Evolutionary conservation across 2,329 filamentous ascomycete genomes (phyloP).

Genomic region (Dryadomyces sulphureus): DNA sequence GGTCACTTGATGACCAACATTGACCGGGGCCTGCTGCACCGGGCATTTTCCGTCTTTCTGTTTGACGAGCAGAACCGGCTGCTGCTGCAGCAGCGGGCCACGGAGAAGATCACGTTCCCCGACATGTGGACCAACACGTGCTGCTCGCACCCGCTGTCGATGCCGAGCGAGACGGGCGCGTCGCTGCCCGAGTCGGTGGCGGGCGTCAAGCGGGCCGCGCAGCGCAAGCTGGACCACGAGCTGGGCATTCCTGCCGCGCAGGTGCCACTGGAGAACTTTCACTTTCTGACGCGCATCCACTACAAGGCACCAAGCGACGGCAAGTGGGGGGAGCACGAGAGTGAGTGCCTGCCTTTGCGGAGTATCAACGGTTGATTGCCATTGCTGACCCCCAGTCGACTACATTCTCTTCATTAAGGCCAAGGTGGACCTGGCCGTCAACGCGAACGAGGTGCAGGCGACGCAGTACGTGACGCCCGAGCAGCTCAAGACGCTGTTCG

Average conservation of each 20-base stretch:
- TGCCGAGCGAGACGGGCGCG: constrained; percentile 79
- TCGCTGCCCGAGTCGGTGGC: constrained; percentile 65
- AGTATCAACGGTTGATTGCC: background rate
- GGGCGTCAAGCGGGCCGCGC: constrained; percentile 82
- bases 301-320: constrained; percentile 96
- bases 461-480: constrained; percentile 72
- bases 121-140: constrained; percentile 99
- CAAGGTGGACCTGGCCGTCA: constrained; percentile 69
- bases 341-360: constrained; percentile 28
- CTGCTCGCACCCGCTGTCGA: constrained; percentile 90
- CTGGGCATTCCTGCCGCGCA: constrained; percentile 80
- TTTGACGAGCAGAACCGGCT: constrained; percentile 90
- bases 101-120: constrained; percentile 97
- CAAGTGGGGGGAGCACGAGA: constrained; percentile 98
- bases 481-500: constrained; percentile 72
- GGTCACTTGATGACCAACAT: constrained; percentile 99
- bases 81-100: constrained; percentile 85
- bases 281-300: constrained; percentile 91
- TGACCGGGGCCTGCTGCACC: constrained; percentile 85
- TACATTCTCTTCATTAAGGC: constrained; percentile 98
- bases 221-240: constrained; percentile 89
- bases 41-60: constrained; percentile 94
- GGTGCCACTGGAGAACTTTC: constrained; percentile 82
- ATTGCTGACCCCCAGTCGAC: constrained; percentile 47
- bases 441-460: constrained; percentile 78